Base-by-base conservation (phyloP, 192 early-diverging fungal genomes). In the Linnemannia elongata region DNA sequence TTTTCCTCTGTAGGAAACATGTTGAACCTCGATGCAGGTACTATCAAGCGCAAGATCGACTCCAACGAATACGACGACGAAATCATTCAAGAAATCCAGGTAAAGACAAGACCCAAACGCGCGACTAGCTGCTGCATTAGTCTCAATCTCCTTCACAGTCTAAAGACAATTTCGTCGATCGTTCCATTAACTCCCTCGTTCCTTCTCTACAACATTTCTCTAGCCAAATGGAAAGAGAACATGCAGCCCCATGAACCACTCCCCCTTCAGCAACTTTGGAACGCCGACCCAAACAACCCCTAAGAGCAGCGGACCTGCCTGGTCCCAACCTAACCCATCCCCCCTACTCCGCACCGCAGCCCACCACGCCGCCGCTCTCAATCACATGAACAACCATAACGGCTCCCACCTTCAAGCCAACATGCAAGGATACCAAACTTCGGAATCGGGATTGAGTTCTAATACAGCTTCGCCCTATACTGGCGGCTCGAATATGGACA, bases 21-120 rank as follows among this genome's bases (percentile, higher is more conserved):
- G 84, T 55, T 86, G 42, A 86, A 86, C 71, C 38, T 86, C 3
- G 84, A 86, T 33, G 84, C 63, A 1, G 84, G 84, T 30, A 86
- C 84, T 6, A 81, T 86, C 71, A 86, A 86, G 63, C 84, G 84
- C 75, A 86, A 86, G 79, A 80, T 81, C 30, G 84, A 86, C 75
- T 86, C 84, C 33, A 86, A 86, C 24, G 84, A 86, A 41, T 86
- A 81, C 36, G 84, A 86, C 33, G 84, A 86, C 27, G 84, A 86
- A 27, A 81, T 69, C 8, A 57, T 74, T 13, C 84, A 86, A 36
- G 75, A 86, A 44, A 75, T 60, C 8, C 84, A 86, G 84, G 84
- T 86, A 81, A 33, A 41, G 17, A 39, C 38, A 39, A 39, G 38
- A 5, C 38, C 38, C 38, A 4, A 39, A 39, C n/a, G 6, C 20